These are phyloP conservation scores for Cryptosporidium ubiquitum DNA, from an alignment of 169 alveolate genomes.

Conservation along the genomic window DNA sequence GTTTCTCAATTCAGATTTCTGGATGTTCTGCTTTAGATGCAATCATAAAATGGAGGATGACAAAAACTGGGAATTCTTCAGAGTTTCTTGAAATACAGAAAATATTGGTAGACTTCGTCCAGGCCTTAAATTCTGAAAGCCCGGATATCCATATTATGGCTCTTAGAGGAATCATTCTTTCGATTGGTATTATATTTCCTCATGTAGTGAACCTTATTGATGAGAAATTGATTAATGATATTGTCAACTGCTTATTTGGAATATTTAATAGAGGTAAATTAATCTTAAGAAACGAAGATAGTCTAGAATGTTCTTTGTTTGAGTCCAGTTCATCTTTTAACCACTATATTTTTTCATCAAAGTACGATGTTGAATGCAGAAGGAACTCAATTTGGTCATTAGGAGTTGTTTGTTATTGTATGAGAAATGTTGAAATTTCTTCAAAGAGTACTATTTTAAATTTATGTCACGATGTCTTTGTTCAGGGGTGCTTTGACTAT, in stretches of 20 bases:
- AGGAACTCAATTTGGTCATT: constrained; percentile 57
- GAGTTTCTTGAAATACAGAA: background rate
- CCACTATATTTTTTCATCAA: background rate
- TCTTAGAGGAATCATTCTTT: constrained; percentile 42
- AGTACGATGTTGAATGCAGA: constrained; percentile 61
- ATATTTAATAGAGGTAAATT: constrained; percentile 13
- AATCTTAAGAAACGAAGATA: background rate
- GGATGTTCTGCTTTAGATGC: constrained; percentile 77
- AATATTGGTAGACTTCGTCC: background rate
- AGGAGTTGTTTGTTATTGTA: constrained; percentile 16
- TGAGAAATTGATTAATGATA: background rate
- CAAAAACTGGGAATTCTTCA: background rate
- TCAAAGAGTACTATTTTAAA: background rate
- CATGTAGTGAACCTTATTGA: constrained; percentile 1
- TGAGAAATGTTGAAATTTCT: background rate
- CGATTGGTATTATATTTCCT: constrained; percentile 42
- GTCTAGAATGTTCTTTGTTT: background rate
- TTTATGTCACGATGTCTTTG: background rate
- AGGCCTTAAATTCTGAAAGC: background rate
- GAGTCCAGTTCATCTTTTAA: background rate
- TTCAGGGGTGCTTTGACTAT: constrained; percentile 78
- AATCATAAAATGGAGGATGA: constrained; percentile 55
- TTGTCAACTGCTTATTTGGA: constrained; percentile 5
- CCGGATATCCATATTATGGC: constrained; percentile 41
- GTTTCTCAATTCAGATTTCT: constrained; percentile 75